These are phyloP conservation scores for Spathaspora sp. DNA, from an alignment of 1,139 yeast genomes.

Conservation along the genomic window DNA sequence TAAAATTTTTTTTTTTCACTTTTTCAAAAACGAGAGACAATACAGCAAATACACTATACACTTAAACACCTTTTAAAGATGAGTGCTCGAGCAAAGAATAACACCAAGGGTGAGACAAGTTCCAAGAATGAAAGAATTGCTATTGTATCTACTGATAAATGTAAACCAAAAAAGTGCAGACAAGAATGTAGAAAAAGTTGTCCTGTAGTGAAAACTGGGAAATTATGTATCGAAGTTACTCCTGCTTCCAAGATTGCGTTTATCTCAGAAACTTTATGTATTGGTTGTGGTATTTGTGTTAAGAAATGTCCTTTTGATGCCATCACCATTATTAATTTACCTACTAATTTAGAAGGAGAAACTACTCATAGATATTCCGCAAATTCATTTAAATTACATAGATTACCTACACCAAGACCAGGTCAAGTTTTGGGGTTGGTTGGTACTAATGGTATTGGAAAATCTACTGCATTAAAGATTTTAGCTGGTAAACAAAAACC, in stretches of 20 bases:
- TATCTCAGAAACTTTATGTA: conserved; percentile 92
- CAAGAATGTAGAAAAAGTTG: conserved; percentile 96
- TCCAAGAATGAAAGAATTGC: conserved; percentile 83
- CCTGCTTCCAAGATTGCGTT: conserved; percentile 92
- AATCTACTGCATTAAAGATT: conserved; percentile 95
- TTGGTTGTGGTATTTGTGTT: conserved; percentile 99
- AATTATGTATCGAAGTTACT: conserved; percentile 92
- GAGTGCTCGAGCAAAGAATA: conserved; percentile 14
- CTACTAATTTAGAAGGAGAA: conserved; percentile 88
- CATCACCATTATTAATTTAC: conserved; percentile 89
- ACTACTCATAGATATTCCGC: conserved; percentile 98
- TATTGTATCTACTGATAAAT: conserved; percentile 87
- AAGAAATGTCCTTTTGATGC: conserved; percentile 98
- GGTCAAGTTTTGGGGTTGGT: conserved; percentile 97
- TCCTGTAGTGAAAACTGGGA: conserved; percentile 97
- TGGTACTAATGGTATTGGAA: conserved; percentile 99
- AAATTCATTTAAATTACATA: conserved; percentile 92
- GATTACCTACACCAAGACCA: conserved; percentile 98
- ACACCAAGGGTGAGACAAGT: conserved; percentile 38
- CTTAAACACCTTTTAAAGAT: conserved; percentile 3
- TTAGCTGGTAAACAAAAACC: conserved; percentile 99
- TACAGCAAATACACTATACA: neutral
- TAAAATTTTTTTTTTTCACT: conserved; percentile 1
- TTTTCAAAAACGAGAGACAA: neutral
- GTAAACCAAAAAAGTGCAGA: conserved; percentile 97